phyloP scores from a whole-genome alignment of 2,329 filamentous ascomycete species.

The Botrytis fragariae region DNA sequence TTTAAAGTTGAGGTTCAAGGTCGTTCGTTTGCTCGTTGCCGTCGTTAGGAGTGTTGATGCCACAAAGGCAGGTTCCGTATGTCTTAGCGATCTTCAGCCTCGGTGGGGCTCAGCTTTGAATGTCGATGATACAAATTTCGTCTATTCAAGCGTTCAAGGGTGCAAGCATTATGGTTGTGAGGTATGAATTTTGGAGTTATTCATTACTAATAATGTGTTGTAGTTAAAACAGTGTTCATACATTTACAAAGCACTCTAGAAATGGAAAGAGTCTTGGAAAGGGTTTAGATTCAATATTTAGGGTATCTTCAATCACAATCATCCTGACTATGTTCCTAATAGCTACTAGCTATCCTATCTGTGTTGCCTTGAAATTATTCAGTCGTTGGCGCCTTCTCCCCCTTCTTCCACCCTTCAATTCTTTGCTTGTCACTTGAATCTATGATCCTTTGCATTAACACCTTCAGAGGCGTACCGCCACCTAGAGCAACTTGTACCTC shows the following conservation, averaged over 20 bases:
- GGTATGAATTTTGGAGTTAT: neutral
- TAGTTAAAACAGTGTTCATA: neutral
- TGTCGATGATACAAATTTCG: neutral
- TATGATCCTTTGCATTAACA: conserved; percentile 57
- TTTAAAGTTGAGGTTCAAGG: conserved; percentile 11
- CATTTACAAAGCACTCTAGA: neutral
- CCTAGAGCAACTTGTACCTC: conserved; percentile 55
- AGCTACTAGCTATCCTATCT: conserved; percentile 22
- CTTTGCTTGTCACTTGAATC: conserved; percentile 66
- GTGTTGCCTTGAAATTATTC: conserved; percentile 25
- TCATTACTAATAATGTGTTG: neutral
- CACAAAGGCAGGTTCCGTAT: conserved; percentile 15
- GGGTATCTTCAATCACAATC: conserved; percentile 28
- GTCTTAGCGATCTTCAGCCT: conserved; percentile 10
- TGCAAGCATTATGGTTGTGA: neutral
- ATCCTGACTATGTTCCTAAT: conserved; percentile 24
- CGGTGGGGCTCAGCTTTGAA: conserved; percentile 13
- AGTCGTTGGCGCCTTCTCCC: conserved; percentile 30
- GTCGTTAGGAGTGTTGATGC: conserved; percentile 11
- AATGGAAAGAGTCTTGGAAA: conserved; percentile 1
- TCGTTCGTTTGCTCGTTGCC: neutral
- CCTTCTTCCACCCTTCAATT: conserved; percentile 63
- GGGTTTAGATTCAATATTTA: conserved; percentile 18
- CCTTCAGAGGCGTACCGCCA: conserved; percentile 48
- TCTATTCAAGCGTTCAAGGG: neutral